phyloP scores from a whole-genome alignment of 495 filamentous ascomycete genomes.

The Pyronema omphalodes region DNA sequence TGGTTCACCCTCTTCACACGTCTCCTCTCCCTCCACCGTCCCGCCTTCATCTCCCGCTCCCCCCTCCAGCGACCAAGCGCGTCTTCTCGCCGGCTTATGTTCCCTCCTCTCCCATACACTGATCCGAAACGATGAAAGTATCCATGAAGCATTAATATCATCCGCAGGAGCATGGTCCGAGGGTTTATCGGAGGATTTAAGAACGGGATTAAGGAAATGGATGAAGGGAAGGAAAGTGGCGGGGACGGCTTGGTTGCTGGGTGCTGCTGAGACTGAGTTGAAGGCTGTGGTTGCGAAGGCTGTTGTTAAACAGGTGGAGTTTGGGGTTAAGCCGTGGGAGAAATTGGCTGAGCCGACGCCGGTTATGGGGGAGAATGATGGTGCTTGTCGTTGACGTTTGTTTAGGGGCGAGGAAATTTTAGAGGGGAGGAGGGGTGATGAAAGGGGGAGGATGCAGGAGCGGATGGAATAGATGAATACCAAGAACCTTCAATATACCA shows the following conservation, averaged over 20 bases:
- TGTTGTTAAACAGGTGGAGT: constrained; percentile 35
- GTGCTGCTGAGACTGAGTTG: constrained; percentile 6
- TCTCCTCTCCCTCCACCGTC: constrained; percentile 18
- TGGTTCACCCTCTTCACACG: constrained; percentile 7
- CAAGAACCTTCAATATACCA: too few species aligned
- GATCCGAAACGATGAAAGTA: constrained; percentile 15
- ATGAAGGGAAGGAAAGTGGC: constrained; percentile 12
- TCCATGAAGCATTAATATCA: too few species aligned
- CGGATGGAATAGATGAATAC: too few species aligned
- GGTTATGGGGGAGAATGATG: constrained; percentile 66
- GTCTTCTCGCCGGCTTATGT: constrained; percentile 18
- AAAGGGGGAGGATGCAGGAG: too few species aligned
- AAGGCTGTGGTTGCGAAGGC: constrained; percentile 12
- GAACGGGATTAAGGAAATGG: constrained; percentile 19
- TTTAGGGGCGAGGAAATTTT: constrained; percentile 51
- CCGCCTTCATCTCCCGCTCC: constrained; percentile 11
- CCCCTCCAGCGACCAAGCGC: constrained; percentile 13
- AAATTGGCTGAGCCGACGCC: constrained; percentile 67
- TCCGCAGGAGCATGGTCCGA: not conserved
- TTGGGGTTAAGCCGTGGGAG: constrained; percentile 59
- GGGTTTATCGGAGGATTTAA: constrained; percentile 20
- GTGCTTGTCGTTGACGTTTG: constrained; percentile 52
- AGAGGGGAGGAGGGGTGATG: not conserved
- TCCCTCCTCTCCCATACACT: constrained; percentile 16
- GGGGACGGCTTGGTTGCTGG: constrained; percentile 13